Evolutionary conservation across 257 asterid species (phyloP).

Genomic region (Nemophila menziesii): DNA sequence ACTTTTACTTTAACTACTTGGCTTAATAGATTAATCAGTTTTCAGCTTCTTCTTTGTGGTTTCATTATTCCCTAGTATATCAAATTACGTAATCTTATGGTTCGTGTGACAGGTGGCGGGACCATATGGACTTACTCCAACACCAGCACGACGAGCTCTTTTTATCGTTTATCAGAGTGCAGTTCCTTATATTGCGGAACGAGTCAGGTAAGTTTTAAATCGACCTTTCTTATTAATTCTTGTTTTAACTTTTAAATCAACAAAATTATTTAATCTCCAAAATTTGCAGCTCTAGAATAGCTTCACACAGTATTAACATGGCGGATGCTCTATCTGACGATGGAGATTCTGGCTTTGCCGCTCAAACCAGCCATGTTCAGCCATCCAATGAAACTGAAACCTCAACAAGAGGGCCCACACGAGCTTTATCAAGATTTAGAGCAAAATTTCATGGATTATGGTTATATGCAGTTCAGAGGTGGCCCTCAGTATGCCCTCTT

Average conservation of each 20-base stretch:
- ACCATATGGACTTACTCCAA: constrained; percentile 79
- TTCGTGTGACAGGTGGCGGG: constrained; percentile 64
- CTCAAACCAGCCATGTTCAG: constrained; percentile 27
- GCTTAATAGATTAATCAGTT: neutral
- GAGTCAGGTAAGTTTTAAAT: constrained; percentile 48
- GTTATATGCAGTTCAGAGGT: constrained; percentile 57
- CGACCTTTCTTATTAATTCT: neutral
- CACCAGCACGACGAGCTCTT: constrained; percentile 88
- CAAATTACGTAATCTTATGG: constrained; percentile 1
- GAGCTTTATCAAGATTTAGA: constrained; percentile 61
- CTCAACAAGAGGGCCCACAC: constrained; percentile 22
- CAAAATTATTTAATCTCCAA: constrained; percentile 11
- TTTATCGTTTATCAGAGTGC: constrained; percentile 88
- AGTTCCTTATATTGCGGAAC: constrained; percentile 88
- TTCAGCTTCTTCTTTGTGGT: constrained; percentile 1
- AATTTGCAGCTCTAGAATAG: constrained; percentile 71
- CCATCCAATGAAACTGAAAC: constrained; percentile 28
- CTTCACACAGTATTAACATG: constrained; percentile 66
- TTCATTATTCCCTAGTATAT: neutral
- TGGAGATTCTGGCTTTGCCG: constrained; percentile 18
- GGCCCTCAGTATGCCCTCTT: constrained; percentile 86
- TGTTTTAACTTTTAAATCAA: neutral
- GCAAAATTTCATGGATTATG: constrained; percentile 46
- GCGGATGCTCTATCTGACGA: constrained; percentile 52
- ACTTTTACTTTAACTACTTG: constrained; percentile 6